Percentiles rank a stretch among this genome's conserved stretches.
phyloP scores from a whole-genome alignment of 2,329 filamentous ascomycete species.

The Macroventuria anomochaeta region DNA sequence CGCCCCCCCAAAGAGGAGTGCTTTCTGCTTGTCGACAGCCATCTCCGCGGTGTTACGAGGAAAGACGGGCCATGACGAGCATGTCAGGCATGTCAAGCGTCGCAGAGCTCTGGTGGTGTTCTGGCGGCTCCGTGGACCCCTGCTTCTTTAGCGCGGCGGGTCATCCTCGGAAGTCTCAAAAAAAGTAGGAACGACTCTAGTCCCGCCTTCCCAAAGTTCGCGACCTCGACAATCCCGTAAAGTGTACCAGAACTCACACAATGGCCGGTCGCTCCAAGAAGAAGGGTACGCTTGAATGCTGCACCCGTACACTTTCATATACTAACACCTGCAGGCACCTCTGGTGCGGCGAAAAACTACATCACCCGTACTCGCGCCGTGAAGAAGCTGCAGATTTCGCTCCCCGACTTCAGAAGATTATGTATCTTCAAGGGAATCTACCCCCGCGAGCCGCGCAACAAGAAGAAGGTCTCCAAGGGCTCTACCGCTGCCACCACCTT shows the following conservation, averaged over 20 bases:
- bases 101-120: constrained; percentile 9
- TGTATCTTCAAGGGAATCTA: constrained; percentile 99
- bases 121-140: constrained; percentile 20
- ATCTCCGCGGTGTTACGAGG: constrained; percentile 34
- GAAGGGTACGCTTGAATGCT: constrained; percentile 67
- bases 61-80: constrained; percentile 21
- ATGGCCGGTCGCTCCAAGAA: constrained; percentile 51
- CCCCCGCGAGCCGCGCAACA: constrained; percentile 93
- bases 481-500: constrained; percentile 92
- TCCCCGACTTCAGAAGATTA: constrained; percentile 95
- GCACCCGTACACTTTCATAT: constrained; percentile 1
- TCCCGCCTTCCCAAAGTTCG: constrained; percentile 18
- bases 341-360: constrained; percentile 97
- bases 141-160: constrained; percentile 27
- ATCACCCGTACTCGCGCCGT: constrained; percentile 96
- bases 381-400: constrained; percentile 94
- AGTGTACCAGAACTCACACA: constrained; percentile 16
- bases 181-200: constrained; percentile 17
- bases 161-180: constrained; percentile 24
- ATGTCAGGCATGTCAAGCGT: neutral
- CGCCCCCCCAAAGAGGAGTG: constrained; percentile 75
- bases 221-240: constrained; percentile 11
- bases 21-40: constrained; percentile 65
- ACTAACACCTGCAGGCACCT: constrained; percentile 63
- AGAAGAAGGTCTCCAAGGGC: constrained; percentile 94